Evolutionary conservation across 805 yeast genomes (phyloP), one percentile per base, ranked within the genome.

Genomic region (Lachancea thermotolerans): DNA sequence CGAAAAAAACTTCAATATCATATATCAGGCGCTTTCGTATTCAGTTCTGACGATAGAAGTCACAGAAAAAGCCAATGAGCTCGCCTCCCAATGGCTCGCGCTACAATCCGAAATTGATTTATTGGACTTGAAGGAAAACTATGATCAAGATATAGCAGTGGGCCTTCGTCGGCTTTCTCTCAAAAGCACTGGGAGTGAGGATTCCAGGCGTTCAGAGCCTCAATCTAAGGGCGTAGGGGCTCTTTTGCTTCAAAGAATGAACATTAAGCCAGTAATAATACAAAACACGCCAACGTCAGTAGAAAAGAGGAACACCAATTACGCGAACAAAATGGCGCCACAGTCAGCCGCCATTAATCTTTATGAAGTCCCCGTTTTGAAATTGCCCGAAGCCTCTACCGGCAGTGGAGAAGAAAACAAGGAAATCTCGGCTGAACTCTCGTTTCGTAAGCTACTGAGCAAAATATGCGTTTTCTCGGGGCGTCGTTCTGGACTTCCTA

Each of bases 21-120:
- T 68, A 17, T 65, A 68, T 42, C 66, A 60, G 36, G 72, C 73
- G 2, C 50, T 42, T n/a, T 70, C 68, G 50, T 75, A 73, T 50
- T 56, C 68, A 11, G 54, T 73, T 31, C 57, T 74, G 4, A 66
- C 63, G 34, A 69, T 72, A 11, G 52, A 45, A 10, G 64, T 66
- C 10, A 66, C 66, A 17, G 59, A 60, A 31, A 55, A 53, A 41
- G 62, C 69, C n/a, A 66, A 67, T 40, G 62, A 61, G 31, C 42
- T 68, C 35, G 71, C 71, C 2, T 56, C 58, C 17, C 52, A 46
- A 30, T 69, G 73, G 73, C 45, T 67, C 12, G 55, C 53, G 10
- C 29, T 59, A 27, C 7, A 31, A 4, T 10, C 15, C 10, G 25
- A 33, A 4, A 33, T 40, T 6, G 25, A 35, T 10, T 21, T 35